These are phyloP conservation scores for Candida hungchunana DNA, from an alignment of 805 yeast species.

Conservation along the genomic window DNA sequence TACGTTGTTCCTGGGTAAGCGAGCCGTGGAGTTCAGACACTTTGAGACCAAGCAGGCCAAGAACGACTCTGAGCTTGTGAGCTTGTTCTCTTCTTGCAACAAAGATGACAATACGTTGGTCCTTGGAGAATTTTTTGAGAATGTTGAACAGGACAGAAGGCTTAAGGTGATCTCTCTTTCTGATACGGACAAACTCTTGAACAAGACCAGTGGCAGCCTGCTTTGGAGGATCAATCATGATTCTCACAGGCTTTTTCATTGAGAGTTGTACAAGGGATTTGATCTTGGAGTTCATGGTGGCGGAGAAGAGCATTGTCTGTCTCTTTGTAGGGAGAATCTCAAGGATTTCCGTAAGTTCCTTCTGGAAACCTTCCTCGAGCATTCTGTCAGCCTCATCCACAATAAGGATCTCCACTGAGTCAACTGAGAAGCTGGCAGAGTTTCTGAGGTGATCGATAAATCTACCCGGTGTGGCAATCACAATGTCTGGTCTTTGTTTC, in stretches of 20 bases:
- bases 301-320: slow-evolving; percentile 92
- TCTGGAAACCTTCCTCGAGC: slow-evolving; percentile 98
- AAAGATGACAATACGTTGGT: slow-evolving; percentile 77
- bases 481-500: slow-evolving; percentile 90
- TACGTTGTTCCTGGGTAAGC: slow-evolving; percentile 88
- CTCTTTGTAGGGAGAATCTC: slow-evolving; percentile 83
- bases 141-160: slow-evolving; percentile 78
- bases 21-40: slow-evolving; percentile 84
- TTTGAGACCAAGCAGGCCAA: slow-evolving; percentile 71
- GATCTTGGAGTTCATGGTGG: slow-evolving; percentile 95
- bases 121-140: slow-evolving; percentile 60
- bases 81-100: slow-evolving; percentile 91
- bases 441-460: slow-evolving; percentile 95
- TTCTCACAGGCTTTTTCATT: slow-evolving; percentile 83
- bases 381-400: slow-evolving; percentile 98
- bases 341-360: slow-evolving; percentile 86
- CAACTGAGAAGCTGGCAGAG: slow-evolving; percentile 89
- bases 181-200: slow-evolving; percentile 92
- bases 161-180: slow-evolving; percentile 80
- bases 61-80: slow-evolving; percentile 71
- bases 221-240: slow-evolving; percentile 96
- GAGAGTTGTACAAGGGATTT: slow-evolving; percentile 85
- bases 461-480: slow-evolving; percentile 98
- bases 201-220: slow-evolving; percentile 86
- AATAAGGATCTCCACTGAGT: slow-evolving; percentile 85